Evolutionary conservation across 495 filamentous ascomycete species (phyloP).

Genomic region (Lindgomyces ingoldianus): DNA sequence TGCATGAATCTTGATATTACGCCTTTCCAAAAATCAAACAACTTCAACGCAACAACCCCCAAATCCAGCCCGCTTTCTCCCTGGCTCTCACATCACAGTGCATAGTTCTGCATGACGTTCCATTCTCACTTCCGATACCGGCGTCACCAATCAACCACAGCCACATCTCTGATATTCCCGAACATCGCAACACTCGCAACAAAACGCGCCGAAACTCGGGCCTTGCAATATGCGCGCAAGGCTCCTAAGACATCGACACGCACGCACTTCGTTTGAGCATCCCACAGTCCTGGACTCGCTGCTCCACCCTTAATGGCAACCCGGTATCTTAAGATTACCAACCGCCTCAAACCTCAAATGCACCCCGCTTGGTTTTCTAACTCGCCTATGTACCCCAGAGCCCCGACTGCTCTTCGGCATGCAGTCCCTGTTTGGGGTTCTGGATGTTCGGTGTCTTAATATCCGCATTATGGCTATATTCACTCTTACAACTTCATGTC

Average conservation of each 20-base stretch:
- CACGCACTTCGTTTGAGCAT: too few species aligned
- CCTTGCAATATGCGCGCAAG: neutral
- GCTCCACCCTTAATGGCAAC: neutral
- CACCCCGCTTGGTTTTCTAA: slow-evolving; percentile 19
- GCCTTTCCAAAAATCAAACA: neutral
- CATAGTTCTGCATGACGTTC: slow-evolving; percentile 6
- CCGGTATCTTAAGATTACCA: neutral
- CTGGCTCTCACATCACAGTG: slow-evolving; percentile 19
- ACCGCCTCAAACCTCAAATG: slow-evolving; percentile 1
- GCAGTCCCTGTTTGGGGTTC: slow-evolving; percentile 5
- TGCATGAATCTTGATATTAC: neutral
- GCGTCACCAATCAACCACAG: slow-evolving; percentile 2
- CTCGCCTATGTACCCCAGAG: slow-evolving; percentile 35
- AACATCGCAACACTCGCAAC: slow-evolving; percentile 8
- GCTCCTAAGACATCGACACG: too few species aligned
- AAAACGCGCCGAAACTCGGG: slow-evolving; percentile 20
- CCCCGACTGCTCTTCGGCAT: slow-evolving; percentile 12
- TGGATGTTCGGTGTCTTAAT: slow-evolving; percentile 19
- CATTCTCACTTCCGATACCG: slow-evolving; percentile 24
- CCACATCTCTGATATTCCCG: neutral
- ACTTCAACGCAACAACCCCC: neutral
- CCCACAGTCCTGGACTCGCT: neutral
- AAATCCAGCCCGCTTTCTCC: neutral
- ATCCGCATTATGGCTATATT: slow-evolving; percentile 33
- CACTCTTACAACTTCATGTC: too few species aligned